phyloP scores from a whole-genome alignment of 75 land plant species.

The Cupressus sempervirens region DNA sequence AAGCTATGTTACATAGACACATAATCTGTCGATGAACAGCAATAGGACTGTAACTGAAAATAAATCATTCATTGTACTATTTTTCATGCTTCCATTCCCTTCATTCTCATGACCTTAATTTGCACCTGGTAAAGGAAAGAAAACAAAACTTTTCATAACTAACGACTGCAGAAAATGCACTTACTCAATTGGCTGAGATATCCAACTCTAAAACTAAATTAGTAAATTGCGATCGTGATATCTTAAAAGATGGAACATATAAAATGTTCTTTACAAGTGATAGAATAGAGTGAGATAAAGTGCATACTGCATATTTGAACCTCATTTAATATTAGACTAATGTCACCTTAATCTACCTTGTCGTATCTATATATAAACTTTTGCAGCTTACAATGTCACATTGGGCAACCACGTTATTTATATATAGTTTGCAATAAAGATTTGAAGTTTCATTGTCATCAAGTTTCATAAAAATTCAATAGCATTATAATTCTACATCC shows the following conservation, averaged over 20 bases:
- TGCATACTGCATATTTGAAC: neutral
- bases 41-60: neutral
- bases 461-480: neutral
- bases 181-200: neutral
- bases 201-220: neutral
- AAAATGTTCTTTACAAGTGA: neutral
- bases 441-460: neutral
- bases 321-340: neutral
- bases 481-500: neutral
- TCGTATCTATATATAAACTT: neutral
- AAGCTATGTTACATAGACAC: neutral
- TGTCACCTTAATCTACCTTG: neutral
- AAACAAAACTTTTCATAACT: neutral
- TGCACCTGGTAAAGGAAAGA: neutral
- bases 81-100: neutral
- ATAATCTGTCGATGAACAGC: neutral
- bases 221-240: neutral
- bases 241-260: neutral
- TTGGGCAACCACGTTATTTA: neutral
- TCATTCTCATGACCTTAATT: slow-evolving; percentile 4
- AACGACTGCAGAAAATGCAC: neutral
- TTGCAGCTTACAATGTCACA: neutral
- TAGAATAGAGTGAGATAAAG: neutral
- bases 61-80: neutral
- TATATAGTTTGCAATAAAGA: neutral